Evolutionary conservation across 192 early-diverging fungal species (phyloP).

Genomic region (Cetraspora pellucida): DNA sequence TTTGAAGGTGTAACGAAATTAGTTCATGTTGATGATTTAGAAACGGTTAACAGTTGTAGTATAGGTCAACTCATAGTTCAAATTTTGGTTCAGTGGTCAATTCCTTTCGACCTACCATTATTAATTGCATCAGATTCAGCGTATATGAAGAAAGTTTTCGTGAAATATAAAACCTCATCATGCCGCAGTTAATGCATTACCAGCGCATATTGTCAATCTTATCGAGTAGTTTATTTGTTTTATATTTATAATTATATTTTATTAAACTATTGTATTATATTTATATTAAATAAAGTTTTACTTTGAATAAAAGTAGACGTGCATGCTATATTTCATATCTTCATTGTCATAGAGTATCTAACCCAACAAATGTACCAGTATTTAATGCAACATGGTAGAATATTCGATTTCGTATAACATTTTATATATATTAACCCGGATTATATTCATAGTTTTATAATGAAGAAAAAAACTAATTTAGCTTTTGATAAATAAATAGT

Average conservation of each 20-base stretch:
- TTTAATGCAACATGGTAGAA: constrained; percentile 13
- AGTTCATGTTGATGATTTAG: neutral
- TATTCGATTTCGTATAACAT: constrained; percentile 2
- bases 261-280: neutral
- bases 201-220: neutral
- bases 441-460: constrained; percentile 13
- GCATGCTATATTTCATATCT: neutral
- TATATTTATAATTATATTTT: neutral
- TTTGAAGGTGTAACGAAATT: neutral
- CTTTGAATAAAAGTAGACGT: neutral
- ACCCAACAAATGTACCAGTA: neutral
- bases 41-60: neutral
- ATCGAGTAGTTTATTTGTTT: neutral
- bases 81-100: constrained; percentile 5
- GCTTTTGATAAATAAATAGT: neutral
- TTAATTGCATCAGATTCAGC: constrained; percentile 5
- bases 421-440: constrained; percentile 16
- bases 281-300: constrained; percentile 2
- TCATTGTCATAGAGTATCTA: neutral
- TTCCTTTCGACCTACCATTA: constrained; percentile 12
- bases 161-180: neutral
- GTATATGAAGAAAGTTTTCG: constrained; percentile 3
- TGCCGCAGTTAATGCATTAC: neutral
- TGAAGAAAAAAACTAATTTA: neutral
- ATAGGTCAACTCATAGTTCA: constrained; percentile 17